Conservation (phyloP, 2,329 filamentous ascomycete species). For the Ophidiomyces ophidiicola region DNA sequence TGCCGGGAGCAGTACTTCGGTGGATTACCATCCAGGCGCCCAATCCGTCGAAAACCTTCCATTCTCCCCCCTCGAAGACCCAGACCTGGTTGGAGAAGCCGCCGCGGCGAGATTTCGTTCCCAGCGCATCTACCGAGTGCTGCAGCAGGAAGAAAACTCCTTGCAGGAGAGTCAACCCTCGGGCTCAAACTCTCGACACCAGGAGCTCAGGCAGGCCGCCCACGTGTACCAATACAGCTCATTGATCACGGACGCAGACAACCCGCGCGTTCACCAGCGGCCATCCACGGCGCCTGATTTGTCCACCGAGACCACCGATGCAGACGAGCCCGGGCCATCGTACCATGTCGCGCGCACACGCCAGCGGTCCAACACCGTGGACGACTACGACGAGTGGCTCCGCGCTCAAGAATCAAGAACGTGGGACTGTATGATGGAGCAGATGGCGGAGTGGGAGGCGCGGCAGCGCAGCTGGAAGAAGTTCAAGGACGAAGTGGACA, state of each 20-base stretch:
- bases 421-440: constrained; percentile 33
- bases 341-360: background rate
- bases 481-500: constrained; percentile 23
- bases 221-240: constrained; percentile 25
- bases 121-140: constrained; percentile 39
- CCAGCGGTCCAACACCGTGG: constrained; percentile 1
- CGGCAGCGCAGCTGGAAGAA: constrained; percentile 26
- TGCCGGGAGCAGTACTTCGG: background rate
- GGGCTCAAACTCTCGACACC: background rate
- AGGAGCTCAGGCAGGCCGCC: constrained; percentile 18
- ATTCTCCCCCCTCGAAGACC: constrained; percentile 50
- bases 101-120: constrained; percentile 47
- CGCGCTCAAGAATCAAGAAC: constrained; percentile 24
- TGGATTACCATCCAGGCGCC: constrained; percentile 9
- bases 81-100: constrained; percentile 53
- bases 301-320: background rate
- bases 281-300: constrained; percentile 4
- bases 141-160: constrained; percentile 37
- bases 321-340: constrained; percentile 1
- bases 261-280: constrained; percentile 2
- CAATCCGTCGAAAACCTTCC: constrained; percentile 15
- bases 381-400: constrained; percentile 20
- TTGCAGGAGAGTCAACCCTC: constrained; percentile 16
- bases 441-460: constrained; percentile 35
- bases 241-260: constrained; percentile 10